Conservation (phyloP, 768 basidiomycete genomes). For the Lactarius quietus region DNA sequence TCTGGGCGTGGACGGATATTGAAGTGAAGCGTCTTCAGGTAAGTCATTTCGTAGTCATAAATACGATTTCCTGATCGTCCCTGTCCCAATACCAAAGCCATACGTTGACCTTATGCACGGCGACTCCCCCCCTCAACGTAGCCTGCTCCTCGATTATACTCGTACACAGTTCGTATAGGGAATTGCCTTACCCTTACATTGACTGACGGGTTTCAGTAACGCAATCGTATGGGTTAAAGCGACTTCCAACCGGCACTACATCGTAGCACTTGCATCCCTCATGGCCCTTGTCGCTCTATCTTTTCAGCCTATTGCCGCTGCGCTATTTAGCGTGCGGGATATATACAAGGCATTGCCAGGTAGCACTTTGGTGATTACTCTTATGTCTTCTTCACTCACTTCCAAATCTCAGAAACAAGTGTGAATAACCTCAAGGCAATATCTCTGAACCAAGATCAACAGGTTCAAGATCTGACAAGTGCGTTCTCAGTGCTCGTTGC, state of each 20-base stretch:
- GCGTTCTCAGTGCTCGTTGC: constrained; percentile 19
- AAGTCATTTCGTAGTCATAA: constrained; percentile 5
- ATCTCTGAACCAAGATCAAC: constrained; percentile 43
- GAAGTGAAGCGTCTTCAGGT: constrained; percentile 58
- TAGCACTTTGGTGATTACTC: constrained; percentile 20
- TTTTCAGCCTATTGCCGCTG: constrained; percentile 52
- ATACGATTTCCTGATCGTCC: not conserved
- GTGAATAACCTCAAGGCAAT: constrained; percentile 39
- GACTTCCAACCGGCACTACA: constrained; percentile 45
- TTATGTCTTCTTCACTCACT: constrained; percentile 3
- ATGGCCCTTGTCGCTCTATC: constrained; percentile 46
- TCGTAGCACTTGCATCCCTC: constrained; percentile 47
- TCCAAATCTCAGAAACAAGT: constrained; percentile 34
- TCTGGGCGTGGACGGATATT: constrained; percentile 57
- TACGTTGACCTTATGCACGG: constrained; percentile 57
- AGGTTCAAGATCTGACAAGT: constrained; percentile 50
- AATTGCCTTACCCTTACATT: not conserved
- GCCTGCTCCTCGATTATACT: constrained; percentile 54
- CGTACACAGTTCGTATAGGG: constrained; percentile 40
- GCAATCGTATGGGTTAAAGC: constrained; percentile 47
- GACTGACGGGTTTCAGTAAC: constrained; percentile 35
- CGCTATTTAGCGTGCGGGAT: constrained; percentile 46
- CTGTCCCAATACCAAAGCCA: constrained; percentile 35
- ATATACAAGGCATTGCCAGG: constrained; percentile 44
- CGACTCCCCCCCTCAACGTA: constrained; percentile 48